These are phyloP conservation scores for Helminthosporium solani DNA, from an alignment of 2,329 filamentous ascomycete genomes.

Conservation along the genomic window DNA sequence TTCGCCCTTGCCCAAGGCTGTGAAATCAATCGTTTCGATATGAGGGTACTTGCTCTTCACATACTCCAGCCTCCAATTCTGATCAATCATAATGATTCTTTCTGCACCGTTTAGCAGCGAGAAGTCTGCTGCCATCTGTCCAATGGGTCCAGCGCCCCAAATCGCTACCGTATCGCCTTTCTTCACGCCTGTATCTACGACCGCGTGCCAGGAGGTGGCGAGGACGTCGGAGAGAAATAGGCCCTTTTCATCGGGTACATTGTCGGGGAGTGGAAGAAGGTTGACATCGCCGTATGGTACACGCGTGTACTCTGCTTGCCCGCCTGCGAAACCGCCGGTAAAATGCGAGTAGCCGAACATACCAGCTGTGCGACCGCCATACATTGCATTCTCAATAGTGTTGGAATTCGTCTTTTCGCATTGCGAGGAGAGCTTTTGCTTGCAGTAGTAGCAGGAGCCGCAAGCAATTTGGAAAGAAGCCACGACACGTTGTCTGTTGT, in stretches of 20 bases:
- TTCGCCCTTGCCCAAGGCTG: conserved; percentile 59
- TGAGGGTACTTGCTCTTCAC: conserved; percentile 65
- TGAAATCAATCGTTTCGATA: conserved; percentile 69
- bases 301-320: conserved; percentile 82
- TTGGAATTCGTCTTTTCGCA: conserved; percentile 81
- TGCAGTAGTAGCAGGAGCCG: conserved; percentile 71
- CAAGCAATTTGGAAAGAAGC: conserved; percentile 83
- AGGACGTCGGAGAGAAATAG: conserved; percentile 81
- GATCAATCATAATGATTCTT: conserved; percentile 78
- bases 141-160: conserved; percentile 85
- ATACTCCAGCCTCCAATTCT: conserved; percentile 68
- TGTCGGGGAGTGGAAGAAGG: conserved; percentile 73
- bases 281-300: conserved; percentile 82
- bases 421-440: conserved; percentile 73
- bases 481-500: conserved; percentile 62
- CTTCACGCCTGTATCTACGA: conserved; percentile 81
- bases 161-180: conserved; percentile 75
- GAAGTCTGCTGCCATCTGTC: conserved; percentile 72
- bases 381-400: conserved; percentile 70
- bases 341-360: conserved; percentile 65
- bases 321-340: conserved; percentile 82
- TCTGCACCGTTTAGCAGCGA: conserved; percentile 70
- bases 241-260: conserved; percentile 80
- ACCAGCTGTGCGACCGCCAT: conserved; percentile 73
- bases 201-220: conserved; percentile 75